Evolutionary conservation across 208 protist species (phyloP), one percentile per base, ranked within the genome.

Genomic region (Trypanosoma rangeli): DNA sequence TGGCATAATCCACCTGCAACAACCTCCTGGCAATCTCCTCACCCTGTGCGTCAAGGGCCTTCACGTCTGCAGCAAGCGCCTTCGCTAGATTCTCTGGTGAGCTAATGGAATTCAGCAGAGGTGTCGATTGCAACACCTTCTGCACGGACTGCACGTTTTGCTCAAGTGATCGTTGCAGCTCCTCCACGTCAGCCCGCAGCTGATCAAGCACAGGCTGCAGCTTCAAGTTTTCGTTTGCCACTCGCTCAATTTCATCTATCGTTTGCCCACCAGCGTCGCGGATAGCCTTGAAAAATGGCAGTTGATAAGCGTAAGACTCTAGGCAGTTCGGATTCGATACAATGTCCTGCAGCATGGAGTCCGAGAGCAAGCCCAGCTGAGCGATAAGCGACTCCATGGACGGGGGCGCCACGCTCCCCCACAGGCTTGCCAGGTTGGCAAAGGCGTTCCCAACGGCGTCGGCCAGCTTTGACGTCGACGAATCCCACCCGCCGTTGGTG

Each of bases 241-340:
- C 76, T 3, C 78, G 74, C 58, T 92, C 84, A 37, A 93, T 75
- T 26, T 92, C 83, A 24, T 73, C 57, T n/a, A 90, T 60, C 0
- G 81, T 87, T 33, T 89, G 80, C 28, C 63, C 28, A 29, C 79
- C 79, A 12, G 76, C 82, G 33, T 93, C 79, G 3, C 90, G 85
- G 77, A 95, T 89, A 55, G 75, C 65, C 72, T 95, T 95, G 52
- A 89, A 72, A 44, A 92, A 82, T 5, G 90, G 87, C 54, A 93
- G 67, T 62, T 95, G 90, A 66, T 95, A 90, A 57, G 81, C 83
- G 66, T 92, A 95, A n/a, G 86, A 84, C 59, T 95, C 90, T 0
- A 92, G 84, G 60, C 86, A 92, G 72, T 89, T 93, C 4, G 87
- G 79, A 69, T 95, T 94, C 18, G 52, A 79, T 13, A 70, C 56